phyloP scores from a whole-genome alignment of 192 early-diverging fungal species.

The Coemansia sp. region DNA sequence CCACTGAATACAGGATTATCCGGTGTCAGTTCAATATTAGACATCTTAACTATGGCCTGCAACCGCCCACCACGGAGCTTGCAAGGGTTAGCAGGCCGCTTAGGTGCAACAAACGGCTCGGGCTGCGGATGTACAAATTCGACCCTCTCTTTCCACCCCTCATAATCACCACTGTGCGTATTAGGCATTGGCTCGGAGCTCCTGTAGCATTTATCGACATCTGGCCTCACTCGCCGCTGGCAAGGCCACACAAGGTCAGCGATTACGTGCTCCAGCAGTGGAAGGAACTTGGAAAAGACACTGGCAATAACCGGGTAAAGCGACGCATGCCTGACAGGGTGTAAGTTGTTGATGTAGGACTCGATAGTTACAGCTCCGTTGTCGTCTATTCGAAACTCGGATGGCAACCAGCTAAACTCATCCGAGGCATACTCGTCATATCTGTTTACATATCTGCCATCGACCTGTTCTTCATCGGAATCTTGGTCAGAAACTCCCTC shows the following conservation, averaged over 20 bases:
- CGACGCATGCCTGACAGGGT: constrained; percentile 55
- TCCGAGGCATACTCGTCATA: neutral
- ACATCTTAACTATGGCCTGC: constrained; percentile 59
- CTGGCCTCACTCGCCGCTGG: neutral
- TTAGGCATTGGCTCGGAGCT: neutral
- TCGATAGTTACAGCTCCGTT: constrained; percentile 52
- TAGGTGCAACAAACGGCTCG: constrained; percentile 34
- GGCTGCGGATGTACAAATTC: constrained; percentile 37
- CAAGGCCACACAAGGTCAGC: constrained; percentile 23
- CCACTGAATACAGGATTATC: constrained; percentile 58
- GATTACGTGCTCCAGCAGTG: constrained; percentile 63
- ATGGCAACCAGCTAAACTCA: constrained; percentile 63
- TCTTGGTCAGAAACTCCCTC: neutral
- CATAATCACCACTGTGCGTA: neutral
- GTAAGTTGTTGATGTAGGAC: constrained; percentile 79
- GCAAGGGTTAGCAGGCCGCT: constrained; percentile 17
- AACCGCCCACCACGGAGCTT: constrained; percentile 41
- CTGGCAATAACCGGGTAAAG: constrained; percentile 58
- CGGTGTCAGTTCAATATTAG: constrained; percentile 61
- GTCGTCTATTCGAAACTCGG: constrained; percentile 59
- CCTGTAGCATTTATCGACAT: neutral
- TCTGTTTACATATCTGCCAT: neutral
- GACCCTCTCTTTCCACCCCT: neutral
- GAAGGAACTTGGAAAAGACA: constrained; percentile 61
- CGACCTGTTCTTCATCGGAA: neutral